These are phyloP conservation scores for Calocybe cyanea DNA, from an alignment of 768 basidiomycete genomes.

Conservation along the genomic window DNA sequence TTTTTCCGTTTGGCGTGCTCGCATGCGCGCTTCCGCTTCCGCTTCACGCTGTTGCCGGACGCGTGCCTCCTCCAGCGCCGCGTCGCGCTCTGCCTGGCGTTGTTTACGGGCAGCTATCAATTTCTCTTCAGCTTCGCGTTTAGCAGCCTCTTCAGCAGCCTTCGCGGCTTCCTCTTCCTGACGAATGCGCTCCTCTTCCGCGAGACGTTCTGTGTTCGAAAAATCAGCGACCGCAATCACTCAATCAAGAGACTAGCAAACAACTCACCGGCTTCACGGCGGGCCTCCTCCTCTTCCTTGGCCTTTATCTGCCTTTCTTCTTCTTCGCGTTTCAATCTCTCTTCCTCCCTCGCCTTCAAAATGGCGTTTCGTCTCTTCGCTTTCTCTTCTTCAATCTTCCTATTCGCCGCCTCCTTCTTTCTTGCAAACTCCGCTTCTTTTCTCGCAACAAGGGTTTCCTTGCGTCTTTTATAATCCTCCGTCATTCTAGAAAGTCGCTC, in stretches of 20 bases:
- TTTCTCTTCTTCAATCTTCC: slow-evolving; percentile 85
- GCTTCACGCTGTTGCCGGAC: slow-evolving; percentile 62
- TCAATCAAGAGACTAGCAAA: neutral
- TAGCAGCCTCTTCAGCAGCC: slow-evolving; percentile 49
- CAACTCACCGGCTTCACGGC: slow-evolving; percentile 48
- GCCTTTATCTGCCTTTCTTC: slow-evolving; percentile 35
- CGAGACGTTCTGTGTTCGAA: slow-evolving; percentile 39
- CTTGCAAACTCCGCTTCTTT: slow-evolving; percentile 63
- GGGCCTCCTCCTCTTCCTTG: slow-evolving; percentile 51
- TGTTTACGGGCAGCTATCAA: slow-evolving; percentile 44
- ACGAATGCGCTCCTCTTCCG: slow-evolving; percentile 46
- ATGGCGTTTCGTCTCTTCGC: slow-evolving; percentile 58
- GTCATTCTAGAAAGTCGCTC: slow-evolving; percentile 67
- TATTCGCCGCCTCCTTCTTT: slow-evolving; percentile 50
- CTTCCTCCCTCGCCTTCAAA: slow-evolving; percentile 57
- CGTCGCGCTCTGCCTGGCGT: slow-evolving; percentile 48
- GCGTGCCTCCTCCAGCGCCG: slow-evolving; percentile 51
- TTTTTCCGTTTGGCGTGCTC: slow-evolving; percentile 37
- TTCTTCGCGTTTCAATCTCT: slow-evolving; percentile 39
- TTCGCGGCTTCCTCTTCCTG: slow-evolving; percentile 48
- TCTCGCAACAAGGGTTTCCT: slow-evolving; percentile 50
- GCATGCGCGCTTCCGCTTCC: slow-evolving; percentile 54
- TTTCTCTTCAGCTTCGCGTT: slow-evolving; percentile 63
- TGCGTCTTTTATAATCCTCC: slow-evolving; percentile 58
- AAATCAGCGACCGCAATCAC: neutral